Evolutionary conservation across 2,329 filamentous ascomycete species (phyloP).

Genomic region (Eutypella sp.): DNA sequence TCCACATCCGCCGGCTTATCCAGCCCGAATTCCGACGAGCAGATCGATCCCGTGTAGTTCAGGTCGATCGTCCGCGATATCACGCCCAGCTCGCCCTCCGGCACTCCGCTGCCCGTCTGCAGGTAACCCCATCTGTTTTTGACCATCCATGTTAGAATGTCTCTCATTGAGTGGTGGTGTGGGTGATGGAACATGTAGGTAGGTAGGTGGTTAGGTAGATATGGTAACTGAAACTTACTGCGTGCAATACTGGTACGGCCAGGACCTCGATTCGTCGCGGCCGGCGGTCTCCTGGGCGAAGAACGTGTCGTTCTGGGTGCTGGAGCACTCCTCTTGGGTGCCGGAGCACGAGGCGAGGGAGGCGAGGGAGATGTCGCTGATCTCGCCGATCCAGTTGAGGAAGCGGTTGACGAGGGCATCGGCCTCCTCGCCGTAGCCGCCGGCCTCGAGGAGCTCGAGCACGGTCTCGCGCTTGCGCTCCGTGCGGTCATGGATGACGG

Average conservation of each 20-base stretch:
- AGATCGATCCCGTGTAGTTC: slow-evolving; percentile 57
- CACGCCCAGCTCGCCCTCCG: slow-evolving; percentile 58
- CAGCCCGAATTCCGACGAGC: slow-evolving; percentile 66
- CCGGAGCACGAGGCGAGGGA: slow-evolving; percentile 18
- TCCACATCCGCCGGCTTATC: slow-evolving; percentile 56
- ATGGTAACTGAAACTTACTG: slow-evolving; percentile 34
- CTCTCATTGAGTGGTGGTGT: not conserved
- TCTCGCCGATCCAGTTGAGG: slow-evolving; percentile 49
- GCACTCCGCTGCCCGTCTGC: slow-evolving; percentile 66
- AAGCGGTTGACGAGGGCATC: slow-evolving; percentile 36
- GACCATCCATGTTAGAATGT: slow-evolving; percentile 1
- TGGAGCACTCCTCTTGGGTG: slow-evolving; percentile 34
- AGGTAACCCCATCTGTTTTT: slow-evolving; percentile 68
- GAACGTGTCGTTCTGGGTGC: slow-evolving; percentile 28
- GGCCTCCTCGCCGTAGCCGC: slow-evolving; percentile 35
- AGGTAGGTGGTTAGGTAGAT: not conserved
- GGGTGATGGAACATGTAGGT: not conserved
- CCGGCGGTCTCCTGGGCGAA: slow-evolving; percentile 32
- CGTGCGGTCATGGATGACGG: slow-evolving; percentile 37
- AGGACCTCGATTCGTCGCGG: slow-evolving; percentile 38
- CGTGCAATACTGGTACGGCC: slow-evolving; percentile 52
- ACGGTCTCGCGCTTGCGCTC: slow-evolving; percentile 30
- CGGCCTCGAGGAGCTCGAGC: slow-evolving; percentile 34
- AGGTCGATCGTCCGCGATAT: slow-evolving; percentile 67
- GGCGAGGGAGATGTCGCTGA: slow-evolving; percentile 27